Base-by-base conservation (phyloP, 306 rosid species). In the Cicer chorassanicum region DNA sequence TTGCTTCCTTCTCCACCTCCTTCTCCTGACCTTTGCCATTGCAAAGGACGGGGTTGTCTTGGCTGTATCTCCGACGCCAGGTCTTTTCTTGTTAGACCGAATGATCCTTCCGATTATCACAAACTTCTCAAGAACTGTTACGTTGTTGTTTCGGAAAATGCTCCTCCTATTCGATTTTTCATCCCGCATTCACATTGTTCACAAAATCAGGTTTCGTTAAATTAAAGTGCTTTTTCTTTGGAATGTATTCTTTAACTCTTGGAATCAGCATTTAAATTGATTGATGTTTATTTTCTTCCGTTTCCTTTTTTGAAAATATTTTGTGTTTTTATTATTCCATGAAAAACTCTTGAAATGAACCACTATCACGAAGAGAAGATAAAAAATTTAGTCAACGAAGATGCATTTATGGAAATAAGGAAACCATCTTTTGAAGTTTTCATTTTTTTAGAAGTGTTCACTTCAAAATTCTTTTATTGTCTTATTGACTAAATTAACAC, bases 41-140 rank as follows among this genome's bases (percentile, higher is more conserved):
- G 93, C 79, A 36, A 62, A 0, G 84, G 88, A 0, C 61, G 34
- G 46, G 42, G 36, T 6, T 89, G 97, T 80, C 87, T 89, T 9
- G 77, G 77, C 61, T 88, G 92, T 86, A 7, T 38, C 57, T 7
- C 16, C 8, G 80, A 82, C 6, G 11, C 78, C 24, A 71, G 10
- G 15, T 75, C 78, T 29, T 85, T 83, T 59, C 91, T 93, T 54
- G 79, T 91, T 63, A 62, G 92, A 49, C 86, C 87, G 0, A 65
- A 40, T 9, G 98, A 93, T n/a, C 86, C 92, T 57, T 41, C 43
- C 5, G 87, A 80, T n/a, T 93, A 88, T 60, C 84, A 68, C 8
- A 38, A 42, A 18, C 90, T 93, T 9, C 81, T 93, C 55, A 15
- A 19, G 5, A 76, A 41, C 10, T 81, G 89, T 82, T 91, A 64